These are phyloP conservation scores for Tylopilus orsonianus DNA, from an alignment of 1,284 basidiomycete species.

Conservation along the genomic window DNA sequence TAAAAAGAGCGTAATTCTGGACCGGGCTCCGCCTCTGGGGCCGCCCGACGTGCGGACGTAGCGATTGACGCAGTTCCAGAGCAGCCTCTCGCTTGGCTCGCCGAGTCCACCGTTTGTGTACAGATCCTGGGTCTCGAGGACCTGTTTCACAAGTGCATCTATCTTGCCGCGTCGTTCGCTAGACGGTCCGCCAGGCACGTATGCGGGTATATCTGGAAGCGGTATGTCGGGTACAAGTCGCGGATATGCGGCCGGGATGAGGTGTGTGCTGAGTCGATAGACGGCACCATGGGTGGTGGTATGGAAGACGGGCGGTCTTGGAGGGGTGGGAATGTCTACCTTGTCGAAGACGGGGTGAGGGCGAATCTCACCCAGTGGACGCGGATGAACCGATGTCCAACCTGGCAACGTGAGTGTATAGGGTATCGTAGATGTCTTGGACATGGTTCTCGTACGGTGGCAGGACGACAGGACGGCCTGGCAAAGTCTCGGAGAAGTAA, in stretches of 20 bases:
- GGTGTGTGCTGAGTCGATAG: constrained; percentile 59
- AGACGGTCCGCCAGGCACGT: constrained; percentile 10
- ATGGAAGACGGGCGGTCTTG: constrained; percentile 24
- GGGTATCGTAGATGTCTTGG: constrained; percentile 20
- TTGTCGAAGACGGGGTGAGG: constrained; percentile 13
- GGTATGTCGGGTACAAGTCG: constrained; percentile 50
- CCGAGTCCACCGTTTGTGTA: constrained; percentile 22
- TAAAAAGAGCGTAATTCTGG: constrained; percentile 66
- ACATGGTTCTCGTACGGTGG: neutral
- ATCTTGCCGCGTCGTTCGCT: constrained; percentile 34
- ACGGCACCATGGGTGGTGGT: constrained; percentile 15
- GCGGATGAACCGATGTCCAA: constrained; percentile 24
- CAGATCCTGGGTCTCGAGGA: constrained; percentile 22
- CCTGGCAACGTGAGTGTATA: constrained; percentile 20
- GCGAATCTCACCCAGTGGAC: constrained; percentile 14
- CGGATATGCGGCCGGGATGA: constrained; percentile 72
- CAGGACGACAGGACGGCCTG: neutral
- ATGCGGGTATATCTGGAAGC: constrained; percentile 34
- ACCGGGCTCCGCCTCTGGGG: neutral
- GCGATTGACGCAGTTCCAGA: constrained; percentile 59
- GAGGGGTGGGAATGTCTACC: constrained; percentile 19
- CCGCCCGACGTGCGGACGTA: constrained; percentile 41
- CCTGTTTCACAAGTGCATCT: constrained; percentile 22
- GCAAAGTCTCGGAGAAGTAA: no score
- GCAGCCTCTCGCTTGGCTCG: constrained; percentile 38